phyloP scores from a whole-genome alignment of 148 eudicot species.

The Spergularia marina region DNA sequence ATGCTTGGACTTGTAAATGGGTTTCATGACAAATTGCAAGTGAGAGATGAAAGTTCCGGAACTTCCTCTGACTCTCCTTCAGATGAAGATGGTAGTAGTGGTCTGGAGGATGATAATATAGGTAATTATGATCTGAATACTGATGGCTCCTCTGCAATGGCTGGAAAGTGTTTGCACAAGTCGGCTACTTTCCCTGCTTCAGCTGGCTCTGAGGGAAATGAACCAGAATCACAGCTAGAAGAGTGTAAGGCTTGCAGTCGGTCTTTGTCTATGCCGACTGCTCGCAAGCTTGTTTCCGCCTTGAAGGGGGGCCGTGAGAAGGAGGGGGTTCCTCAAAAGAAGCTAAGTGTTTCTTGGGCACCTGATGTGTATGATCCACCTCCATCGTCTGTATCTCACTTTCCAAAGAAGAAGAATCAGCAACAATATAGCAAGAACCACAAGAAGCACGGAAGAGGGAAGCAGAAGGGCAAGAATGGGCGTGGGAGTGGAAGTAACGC shows the following conservation, averaged over 20 bases:
- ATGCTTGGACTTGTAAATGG: slow-evolving; percentile 39
- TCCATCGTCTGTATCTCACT: slow-evolving; percentile 58
- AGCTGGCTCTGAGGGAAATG: slow-evolving; percentile 19
- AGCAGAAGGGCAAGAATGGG: slow-evolving; percentile 60
- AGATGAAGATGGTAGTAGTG: slow-evolving; percentile 23
- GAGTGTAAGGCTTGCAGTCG: slow-evolving; percentile 22
- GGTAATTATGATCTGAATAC: slow-evolving; percentile 16
- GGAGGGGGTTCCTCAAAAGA: slow-evolving; percentile 46
- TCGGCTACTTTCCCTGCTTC: slow-evolving; percentile 39
- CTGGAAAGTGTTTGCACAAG: slow-evolving; percentile 42
- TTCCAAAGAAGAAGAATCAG: slow-evolving; percentile 44
- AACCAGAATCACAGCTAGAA: slow-evolving; percentile 13
- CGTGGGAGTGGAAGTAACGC: slow-evolving; percentile 39
- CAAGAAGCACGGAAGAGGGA: slow-evolving; percentile 63
- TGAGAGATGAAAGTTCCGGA: slow-evolving; percentile 27
- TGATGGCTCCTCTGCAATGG: slow-evolving; percentile 19
- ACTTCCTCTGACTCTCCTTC: slow-evolving; percentile 18
- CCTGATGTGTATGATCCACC: slow-evolving; percentile 91
- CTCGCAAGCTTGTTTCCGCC: slow-evolving; percentile 69
- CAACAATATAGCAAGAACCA: slow-evolving; percentile 39
- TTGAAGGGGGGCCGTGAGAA: slow-evolving; percentile 89
- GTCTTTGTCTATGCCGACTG: slow-evolving; percentile 51
- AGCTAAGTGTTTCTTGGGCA: slow-evolving; percentile 75
- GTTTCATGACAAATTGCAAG: slow-evolving; percentile 36
- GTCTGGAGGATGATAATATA: slow-evolving; percentile 31